Evolutionary conservation across 345 rosid genomes (phyloP), one percentile per base, ranked within the genome.

Genomic region (Melaleuca alternifolia): DNA sequence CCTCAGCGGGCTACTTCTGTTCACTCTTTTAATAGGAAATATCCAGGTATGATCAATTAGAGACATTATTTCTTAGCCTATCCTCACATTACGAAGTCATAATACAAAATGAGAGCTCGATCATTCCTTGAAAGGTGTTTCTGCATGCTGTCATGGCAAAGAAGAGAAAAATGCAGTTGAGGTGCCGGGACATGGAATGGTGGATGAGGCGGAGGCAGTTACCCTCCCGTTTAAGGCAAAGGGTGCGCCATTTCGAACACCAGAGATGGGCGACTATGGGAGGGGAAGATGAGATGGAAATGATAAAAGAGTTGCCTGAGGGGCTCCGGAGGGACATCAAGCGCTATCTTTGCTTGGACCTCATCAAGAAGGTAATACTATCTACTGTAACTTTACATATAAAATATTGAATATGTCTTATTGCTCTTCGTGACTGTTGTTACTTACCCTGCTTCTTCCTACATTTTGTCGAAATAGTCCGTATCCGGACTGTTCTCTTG

Each of bases 131-230:
- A 56, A 86, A 97, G 99, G 95, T 96, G 85, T 96, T 93, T 85
- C 84, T 96, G 87, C 95, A 93, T 37, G 95, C 93, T 9, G 96
- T 94, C 41, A 90, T 94, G 94, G 96, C 96, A 2, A 96, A 92
- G 91, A 94, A 94, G 93, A 90, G 87, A 87, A 95, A 95, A 86
- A 90, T 96, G 96, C 98, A 97, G 90, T 88, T 97, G 88, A 92
- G 96, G 41, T 91, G 94, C 86, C 86, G 96, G 44, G 98, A 97
- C 82, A 89, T 97, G 90, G 98, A 95, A 85, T 94, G 98, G 98
- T 97, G 98, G 99, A 96, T 96, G 99, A 92, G 91, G 85, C 88
- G 98, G 83, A 91, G 99, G 88, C 99, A 97, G 91, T 87, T 97
- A 83, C 98, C 99, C 18, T 94, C 96, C 44, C 88, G 90, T 81